A percentile compares a stretch with the other conserved stretches of the same genome.
These are phyloP conservation scores for Dactylellina drechsleri DNA, from an alignment of 2,329 filamentous ascomycete species.

Conservation along the genomic window DNA sequence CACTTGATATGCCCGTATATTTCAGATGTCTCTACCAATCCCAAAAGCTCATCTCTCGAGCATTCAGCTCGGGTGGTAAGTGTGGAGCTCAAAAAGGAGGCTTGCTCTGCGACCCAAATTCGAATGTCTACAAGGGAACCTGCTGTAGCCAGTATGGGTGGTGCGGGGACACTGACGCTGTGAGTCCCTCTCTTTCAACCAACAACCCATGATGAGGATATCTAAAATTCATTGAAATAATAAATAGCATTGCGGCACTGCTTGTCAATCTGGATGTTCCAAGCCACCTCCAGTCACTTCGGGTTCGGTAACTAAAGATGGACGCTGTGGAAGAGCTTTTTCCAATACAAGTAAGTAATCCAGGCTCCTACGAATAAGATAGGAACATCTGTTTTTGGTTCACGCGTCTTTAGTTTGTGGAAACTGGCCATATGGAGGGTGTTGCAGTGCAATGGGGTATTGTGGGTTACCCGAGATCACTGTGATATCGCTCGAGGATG, in stretches of 20 bases:
- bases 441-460: slow-evolving; percentile 57
- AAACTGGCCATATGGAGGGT: slow-evolving; percentile 58
- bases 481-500: slow-evolving; percentile 57
- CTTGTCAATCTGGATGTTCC: slow-evolving; percentile 63
- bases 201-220: neutral
- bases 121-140: slow-evolving; percentile 63
- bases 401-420: slow-evolving; percentile 25
- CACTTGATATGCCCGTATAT: neutral
- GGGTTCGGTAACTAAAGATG: slow-evolving; percentile 56
- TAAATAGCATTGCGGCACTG: slow-evolving; percentile 59
- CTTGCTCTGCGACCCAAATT: slow-evolving; percentile 63
- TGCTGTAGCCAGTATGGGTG: slow-evolving; percentile 63
- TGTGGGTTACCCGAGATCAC: slow-evolving; percentile 49
- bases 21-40: slow-evolving; percentile 38
- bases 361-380: neutral
- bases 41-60: slow-evolving; percentile 51
- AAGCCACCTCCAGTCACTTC: slow-evolving; percentile 54
- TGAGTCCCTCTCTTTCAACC: slow-evolving; percentile 3
- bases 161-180: slow-evolving; percentile 63
- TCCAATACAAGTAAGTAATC: slow-evolving; percentile 51
- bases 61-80: slow-evolving; percentile 62
- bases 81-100: slow-evolving; percentile 62
- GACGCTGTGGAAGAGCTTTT: slow-evolving; percentile 59
- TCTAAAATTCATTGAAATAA: neutral
- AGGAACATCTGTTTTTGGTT: no score